phyloP scores from a whole-genome alignment of 2,329 filamentous ascomycete species.

The Fusarium napiforme region DNA sequence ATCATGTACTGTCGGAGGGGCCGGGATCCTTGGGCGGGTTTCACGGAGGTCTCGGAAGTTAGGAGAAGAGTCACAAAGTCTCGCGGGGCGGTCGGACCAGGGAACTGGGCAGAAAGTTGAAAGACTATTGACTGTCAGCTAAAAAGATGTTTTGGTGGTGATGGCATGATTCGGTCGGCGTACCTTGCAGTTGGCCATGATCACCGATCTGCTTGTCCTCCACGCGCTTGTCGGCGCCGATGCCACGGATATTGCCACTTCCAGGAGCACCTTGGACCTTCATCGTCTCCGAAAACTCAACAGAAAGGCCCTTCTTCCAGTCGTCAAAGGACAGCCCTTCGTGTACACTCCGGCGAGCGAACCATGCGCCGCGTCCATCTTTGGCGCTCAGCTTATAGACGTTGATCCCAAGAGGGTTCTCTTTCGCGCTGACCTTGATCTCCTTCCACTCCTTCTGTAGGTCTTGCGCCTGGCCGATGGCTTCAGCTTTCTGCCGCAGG shows the following conservation, averaged over 20 bases:
- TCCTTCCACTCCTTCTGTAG: conserved; percentile 91
- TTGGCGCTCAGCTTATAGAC: conserved; percentile 84
- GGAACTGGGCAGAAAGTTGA: conserved; percentile 88
- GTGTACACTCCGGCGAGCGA: conserved; percentile 85
- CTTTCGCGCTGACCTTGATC: conserved; percentile 74
- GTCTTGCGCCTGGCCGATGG: conserved; percentile 60
- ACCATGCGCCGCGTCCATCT: conserved; percentile 90
- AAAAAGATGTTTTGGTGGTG: conserved; percentile 11
- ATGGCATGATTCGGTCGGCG: conserved; percentile 7
- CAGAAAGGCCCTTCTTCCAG: conserved; percentile 80
- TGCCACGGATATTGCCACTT: conserved; percentile 81
- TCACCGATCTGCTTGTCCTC: conserved; percentile 70
- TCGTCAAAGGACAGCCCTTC: conserved; percentile 79
- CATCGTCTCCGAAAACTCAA: conserved; percentile 83
- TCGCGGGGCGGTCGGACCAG: conserved; percentile 85
- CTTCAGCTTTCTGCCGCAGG: conserved; percentile 55
- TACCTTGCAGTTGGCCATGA: conserved; percentile 72
- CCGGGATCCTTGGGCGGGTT: conserved; percentile 37
- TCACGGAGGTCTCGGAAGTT: conserved; percentile 67
- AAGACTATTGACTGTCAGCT: conserved; percentile 68
- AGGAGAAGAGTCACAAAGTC: conserved; percentile 87
- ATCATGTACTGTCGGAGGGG: conserved; percentile 75
- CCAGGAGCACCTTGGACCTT: conserved; percentile 76
- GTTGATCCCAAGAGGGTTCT: conserved; percentile 79
- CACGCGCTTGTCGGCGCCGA: conserved; percentile 81